A percentile compares a stretch with the other conserved stretches of the same genome.
Evolutionary conservation across 495 filamentous ascomycete species (phyloP).

Genomic region (Amphirosellinia nigrospora): DNA sequence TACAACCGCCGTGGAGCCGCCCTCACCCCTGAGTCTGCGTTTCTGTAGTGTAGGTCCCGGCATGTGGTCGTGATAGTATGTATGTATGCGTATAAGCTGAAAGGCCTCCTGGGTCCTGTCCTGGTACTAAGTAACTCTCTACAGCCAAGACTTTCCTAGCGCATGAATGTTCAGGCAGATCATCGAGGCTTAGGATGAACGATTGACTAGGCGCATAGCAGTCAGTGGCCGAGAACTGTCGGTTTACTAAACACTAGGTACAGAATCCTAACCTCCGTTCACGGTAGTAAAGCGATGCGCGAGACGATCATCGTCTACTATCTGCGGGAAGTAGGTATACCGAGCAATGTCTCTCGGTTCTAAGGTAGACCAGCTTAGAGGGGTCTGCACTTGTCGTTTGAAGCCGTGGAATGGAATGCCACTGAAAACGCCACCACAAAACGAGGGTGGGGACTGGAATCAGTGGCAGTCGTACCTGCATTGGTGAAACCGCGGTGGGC

Average conservation of each 20-base stretch:
- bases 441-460: background rate
- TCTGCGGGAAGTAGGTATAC: background rate
- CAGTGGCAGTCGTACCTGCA: slow-evolving; percentile 25
- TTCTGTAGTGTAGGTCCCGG: background rate
- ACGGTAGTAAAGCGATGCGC: background rate
- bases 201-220: background rate
- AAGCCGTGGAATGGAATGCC: background rate
- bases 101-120: background rate
- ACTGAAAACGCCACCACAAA: background rate
- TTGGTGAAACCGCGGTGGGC: slow-evolving; percentile 14
- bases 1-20: slow-evolving; percentile 1
- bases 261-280: background rate
- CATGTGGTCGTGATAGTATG: background rate
- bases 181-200: slow-evolving; percentile 24
- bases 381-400: background rate
- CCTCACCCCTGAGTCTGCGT: slow-evolving; percentile 7
- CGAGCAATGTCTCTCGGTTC: background rate
- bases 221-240: background rate
- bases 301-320: background rate
- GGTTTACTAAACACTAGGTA: background rate
- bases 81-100: too few species aligned
- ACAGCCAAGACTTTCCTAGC: background rate
- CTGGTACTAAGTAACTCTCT: background rate
- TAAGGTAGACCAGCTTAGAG: background rate
- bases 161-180: slow-evolving; percentile 20